Evolutionary conservation across 2,329 filamentous ascomycete genomes (phyloP).

Genomic region (Myotisia sp.): DNA sequence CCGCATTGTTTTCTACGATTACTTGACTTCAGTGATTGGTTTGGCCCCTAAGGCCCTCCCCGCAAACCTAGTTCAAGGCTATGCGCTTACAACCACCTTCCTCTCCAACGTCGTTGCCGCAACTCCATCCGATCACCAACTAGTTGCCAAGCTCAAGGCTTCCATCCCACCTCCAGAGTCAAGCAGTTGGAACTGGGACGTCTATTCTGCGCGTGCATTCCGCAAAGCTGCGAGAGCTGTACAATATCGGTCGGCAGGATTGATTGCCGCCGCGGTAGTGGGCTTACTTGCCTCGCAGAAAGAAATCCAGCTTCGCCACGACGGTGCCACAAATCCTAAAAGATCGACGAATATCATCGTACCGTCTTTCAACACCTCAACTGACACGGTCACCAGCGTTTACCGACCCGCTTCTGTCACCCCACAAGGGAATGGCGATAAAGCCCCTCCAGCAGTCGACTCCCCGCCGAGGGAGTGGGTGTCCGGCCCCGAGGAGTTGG

Average conservation of each 20-base stretch:
- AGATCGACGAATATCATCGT: slow-evolving; percentile 13
- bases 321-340: slow-evolving; percentile 24
- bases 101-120: slow-evolving; percentile 54
- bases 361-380: slow-evolving; percentile 10
- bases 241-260: slow-evolving; percentile 55
- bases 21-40: slow-evolving; percentile 36
- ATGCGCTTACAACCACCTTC: slow-evolving; percentile 57
- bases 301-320: slow-evolving; percentile 41
- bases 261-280: slow-evolving; percentile 58
- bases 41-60: slow-evolving; percentile 38
- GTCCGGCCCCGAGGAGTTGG: slow-evolving; percentile 44
- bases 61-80: slow-evolving; percentile 39
- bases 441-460: slow-evolving; percentile 3
- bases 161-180: slow-evolving; percentile 39
- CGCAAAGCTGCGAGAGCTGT: slow-evolving; percentile 56
- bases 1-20: slow-evolving; percentile 54
- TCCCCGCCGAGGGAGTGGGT: slow-evolving; percentile 28
- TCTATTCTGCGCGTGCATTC: slow-evolving; percentile 44
- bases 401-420: slow-evolving; percentile 6
- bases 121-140: slow-evolving; percentile 34
- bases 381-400: slow-evolving; percentile 15
- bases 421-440: background rate
- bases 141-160: slow-evolving; percentile 34
- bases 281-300: slow-evolving; percentile 55
- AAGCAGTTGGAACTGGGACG: slow-evolving; percentile 47